Evolutionary conservation across 2,329 filamentous ascomycete genomes (phyloP), one percentile per base, ranked within the genome.

Genomic region (Aaosphaeria arxii): DNA sequence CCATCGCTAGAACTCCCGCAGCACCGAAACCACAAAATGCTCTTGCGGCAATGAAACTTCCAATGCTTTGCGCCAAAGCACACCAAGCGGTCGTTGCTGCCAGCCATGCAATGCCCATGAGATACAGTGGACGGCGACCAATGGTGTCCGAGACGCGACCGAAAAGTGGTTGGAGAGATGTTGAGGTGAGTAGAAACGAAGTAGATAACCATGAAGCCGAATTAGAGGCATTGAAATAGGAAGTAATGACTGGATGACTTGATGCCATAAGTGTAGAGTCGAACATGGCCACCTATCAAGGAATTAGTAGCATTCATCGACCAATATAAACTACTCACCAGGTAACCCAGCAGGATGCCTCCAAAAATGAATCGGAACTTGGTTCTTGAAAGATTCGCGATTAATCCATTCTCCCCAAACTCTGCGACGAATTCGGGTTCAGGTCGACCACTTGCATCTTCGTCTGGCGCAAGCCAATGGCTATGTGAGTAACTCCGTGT

Each of bases 231-330:
- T 84, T 74, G 68, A 92, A 92, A 66, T 91, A 84, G 1, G 87
- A 90, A 0, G 88, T 91, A 52, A 92, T 90, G 48, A 89, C 86
- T 0, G 88, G 88, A 66, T 94, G 88, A 39, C 81, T 86, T 2
- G 87, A 89, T 4, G 87, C 87, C 87, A 92, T 91, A 55, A 92
- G 80, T 4, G 88, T 92, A 7, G 82, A 80, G 72, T 92, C 89
- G 62, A 92, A 91, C 61, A 69, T 68, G 11, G 68, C 62, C 48
- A 71, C 55, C 69, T 71, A 30, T 1, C 13, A n/a, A 7, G 67
- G 72, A 46, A 76, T 42, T 30, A 32, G 44, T 24, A 13, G 44
- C n/a, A 9, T 3, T n/a, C 33, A 36, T 36, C 33, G 7, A 9
- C 33, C n/a, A 9, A 36, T 31, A 11, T 47, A 6, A 2, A 5